phyloP scores from a whole-genome alignment of 2,329 filamentous ascomycete genomes.

The Fusarium sp. region DNA sequence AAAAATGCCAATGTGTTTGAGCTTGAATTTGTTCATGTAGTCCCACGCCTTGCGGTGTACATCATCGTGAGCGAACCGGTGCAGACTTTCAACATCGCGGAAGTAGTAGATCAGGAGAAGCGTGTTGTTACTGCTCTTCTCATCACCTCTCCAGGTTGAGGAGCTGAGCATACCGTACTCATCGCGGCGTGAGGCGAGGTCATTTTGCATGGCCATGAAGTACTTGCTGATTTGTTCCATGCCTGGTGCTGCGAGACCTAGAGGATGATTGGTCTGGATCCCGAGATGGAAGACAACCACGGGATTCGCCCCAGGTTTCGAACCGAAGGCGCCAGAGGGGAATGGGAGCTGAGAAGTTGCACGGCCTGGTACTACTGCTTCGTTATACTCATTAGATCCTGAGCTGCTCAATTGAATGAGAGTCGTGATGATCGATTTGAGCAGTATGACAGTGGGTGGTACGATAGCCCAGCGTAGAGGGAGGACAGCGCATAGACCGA shows the following conservation, averaged over 20 bases:
- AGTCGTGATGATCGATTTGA: constrained; percentile 52
- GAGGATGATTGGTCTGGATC: constrained; percentile 61
- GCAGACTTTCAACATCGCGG: constrained; percentile 60
- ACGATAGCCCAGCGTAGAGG: constrained; percentile 54
- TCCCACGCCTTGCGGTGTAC: constrained; percentile 64
- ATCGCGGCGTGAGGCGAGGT: constrained; percentile 54
- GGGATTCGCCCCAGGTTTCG: constrained; percentile 46
- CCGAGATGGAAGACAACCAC: constrained; percentile 62
- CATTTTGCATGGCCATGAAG: constrained; percentile 57
- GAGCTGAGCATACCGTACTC: constrained; percentile 63
- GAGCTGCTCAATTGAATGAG: constrained; percentile 43
- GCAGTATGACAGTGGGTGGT: constrained; percentile 50
- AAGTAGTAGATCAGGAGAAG: constrained; percentile 65
- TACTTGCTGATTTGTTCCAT: constrained; percentile 55
- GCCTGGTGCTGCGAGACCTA: constrained; percentile 63
- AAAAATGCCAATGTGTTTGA: constrained; percentile 62
- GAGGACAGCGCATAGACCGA: constrained; percentile 51
- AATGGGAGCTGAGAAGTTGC: constrained; percentile 53
- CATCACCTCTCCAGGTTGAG: constrained; percentile 57
- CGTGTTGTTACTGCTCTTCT: constrained; percentile 57
- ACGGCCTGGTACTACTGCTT: constrained; percentile 51
- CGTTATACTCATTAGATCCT: constrained; percentile 40
- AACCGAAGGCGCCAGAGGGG: constrained; percentile 48
- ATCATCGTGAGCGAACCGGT: constrained; percentile 64
- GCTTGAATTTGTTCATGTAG: constrained; percentile 59